Conservation (phyloP, 257 asterid genomes). For the Solanum stenotomum region DNA sequence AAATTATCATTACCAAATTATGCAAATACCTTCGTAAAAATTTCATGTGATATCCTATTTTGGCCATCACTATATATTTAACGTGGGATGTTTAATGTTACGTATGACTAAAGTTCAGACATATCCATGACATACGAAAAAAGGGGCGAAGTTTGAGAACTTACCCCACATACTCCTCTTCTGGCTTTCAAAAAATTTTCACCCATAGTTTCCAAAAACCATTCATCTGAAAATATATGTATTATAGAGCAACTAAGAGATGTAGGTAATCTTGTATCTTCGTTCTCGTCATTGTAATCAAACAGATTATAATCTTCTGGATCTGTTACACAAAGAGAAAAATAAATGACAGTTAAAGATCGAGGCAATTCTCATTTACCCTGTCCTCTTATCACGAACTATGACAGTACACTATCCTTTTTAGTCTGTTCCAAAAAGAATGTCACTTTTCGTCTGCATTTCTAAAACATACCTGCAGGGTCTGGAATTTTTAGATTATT, state of each 20-base stretch:
- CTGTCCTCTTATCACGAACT: no score
- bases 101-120: background rate
- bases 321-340: background rate
- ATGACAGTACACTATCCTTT: background rate
- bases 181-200: background rate
- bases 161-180: background rate
- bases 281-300: background rate
- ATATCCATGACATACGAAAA: background rate
- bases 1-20: background rate
- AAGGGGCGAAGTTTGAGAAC: background rate
- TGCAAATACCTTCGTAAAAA: background rate
- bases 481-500: slow-evolving; percentile 41
- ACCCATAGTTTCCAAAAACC: background rate
- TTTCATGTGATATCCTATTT: background rate
- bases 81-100: background rate
- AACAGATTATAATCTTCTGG: background rate
- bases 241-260: background rate
- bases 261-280: background rate
- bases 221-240: background rate
- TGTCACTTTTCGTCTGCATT: background rate
- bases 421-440: background rate
- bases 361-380: background rate
- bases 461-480: slow-evolving; percentile 54
- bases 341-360: background rate
- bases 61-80: background rate